Evolutionary conservation across 1,284 basidiomycete genomes (phyloP), one percentile per base, ranked within the genome.

Genomic region (Bondarzewia mesenterica): DNA sequence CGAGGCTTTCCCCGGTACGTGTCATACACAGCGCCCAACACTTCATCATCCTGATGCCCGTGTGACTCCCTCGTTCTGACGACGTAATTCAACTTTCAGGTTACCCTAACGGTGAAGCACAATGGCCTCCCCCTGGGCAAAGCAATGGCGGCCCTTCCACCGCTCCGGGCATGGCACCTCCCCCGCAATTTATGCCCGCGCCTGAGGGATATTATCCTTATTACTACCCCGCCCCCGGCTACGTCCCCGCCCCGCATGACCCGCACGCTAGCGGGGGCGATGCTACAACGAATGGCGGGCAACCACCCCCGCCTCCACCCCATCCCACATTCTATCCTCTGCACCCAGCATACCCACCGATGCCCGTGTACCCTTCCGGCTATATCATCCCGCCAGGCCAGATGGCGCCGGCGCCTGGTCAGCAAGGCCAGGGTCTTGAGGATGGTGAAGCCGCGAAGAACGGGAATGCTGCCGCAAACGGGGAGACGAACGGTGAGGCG

Each of bases 151-250:
- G 21, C 8, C 39, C 41, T 23, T 47, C 63, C 20, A 55, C 68
- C 22, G 58, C 70, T 22, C 50, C 68, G 40, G 50, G 71, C 29
- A 58, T 75, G 46, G 65, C 41, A 10, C 58, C 22, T 18, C n/a
- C 22, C 21, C 22, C 63, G 48, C 73, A 69, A 51, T 69, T 67
- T 39, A 59, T 63, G 2, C 54, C 66, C 1, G 69, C 74, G 2
- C 67, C 73, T 8, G 80, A 80, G 54, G 71, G 73, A 2, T 80
- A 75, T 54, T 78, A 77, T 61, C 75, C 72, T 2, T 70, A 78
- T 50, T 78, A 77, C 29, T 55, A 55, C 41, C 54, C 54, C 2
- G 51, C 50, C 26, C 59, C 60, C 23, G 54, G 50, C 8, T 58
- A 54, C 42, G 48, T 61, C 3, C 72, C 72, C 1, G 68, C 68